Evolutionary conservation across 2,329 filamentous ascomycete genomes (phyloP).

Genomic region (Fusarium marasasianum): DNA sequence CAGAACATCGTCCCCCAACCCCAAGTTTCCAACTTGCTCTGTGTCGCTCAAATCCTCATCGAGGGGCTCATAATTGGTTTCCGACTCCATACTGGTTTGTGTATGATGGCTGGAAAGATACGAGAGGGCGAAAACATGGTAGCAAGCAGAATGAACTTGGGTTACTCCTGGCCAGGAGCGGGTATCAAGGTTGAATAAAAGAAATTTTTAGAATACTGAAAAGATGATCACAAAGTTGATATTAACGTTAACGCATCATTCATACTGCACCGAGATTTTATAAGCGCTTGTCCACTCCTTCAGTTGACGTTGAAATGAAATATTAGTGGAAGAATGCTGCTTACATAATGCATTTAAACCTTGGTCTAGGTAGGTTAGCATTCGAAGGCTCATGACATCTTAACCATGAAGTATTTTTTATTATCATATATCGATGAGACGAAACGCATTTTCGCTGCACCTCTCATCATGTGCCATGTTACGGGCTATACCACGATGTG

Average conservation of each 20-base stretch:
- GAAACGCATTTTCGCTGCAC: slow-evolving; percentile 4
- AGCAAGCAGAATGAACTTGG: slow-evolving; percentile 14
- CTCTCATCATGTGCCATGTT: slow-evolving; percentile 52
- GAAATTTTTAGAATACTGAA: background rate
- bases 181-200: background rate
- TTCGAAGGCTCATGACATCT: background rate
- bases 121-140: slow-evolving; percentile 44
- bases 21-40: background rate
- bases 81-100: slow-evolving; percentile 46
- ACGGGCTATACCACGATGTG: slow-evolving; percentile 43
- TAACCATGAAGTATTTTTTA: background rate
- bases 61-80: slow-evolving; percentile 32
- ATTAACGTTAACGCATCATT: slow-evolving; percentile 13
- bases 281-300: background rate
- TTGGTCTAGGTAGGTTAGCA: background rate
- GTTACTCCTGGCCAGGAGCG: slow-evolving; percentile 9
- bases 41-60: slow-evolving; percentile 21
- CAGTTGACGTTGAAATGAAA: background rate
- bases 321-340: background rate
- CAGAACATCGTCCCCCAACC: slow-evolving; percentile 12
- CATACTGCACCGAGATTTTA: background rate
- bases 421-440: slow-evolving; percentile 10
- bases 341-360: slow-evolving; percentile 32
- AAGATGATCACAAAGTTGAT: background rate
- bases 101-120: slow-evolving; percentile 30